Evolutionary conservation across 495 filamentous ascomycete species (phyloP), one percentile per base, ranked within the genome.

Genomic region (Paragyromitra xinjiangensis): DNA sequence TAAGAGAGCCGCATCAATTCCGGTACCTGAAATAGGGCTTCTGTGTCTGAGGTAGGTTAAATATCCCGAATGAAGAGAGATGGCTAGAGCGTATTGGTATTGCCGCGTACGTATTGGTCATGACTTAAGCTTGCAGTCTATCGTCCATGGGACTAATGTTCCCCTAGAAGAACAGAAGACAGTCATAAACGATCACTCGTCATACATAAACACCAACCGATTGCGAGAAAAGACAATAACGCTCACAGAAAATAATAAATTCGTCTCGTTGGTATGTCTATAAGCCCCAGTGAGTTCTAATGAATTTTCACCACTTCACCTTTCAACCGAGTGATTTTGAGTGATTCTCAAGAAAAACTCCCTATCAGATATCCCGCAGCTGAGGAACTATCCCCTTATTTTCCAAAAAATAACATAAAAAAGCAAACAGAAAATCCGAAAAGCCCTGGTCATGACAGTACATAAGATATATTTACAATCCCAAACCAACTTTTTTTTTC

Each of bases 381-480:
- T 29, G 26, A 4, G 22, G 1, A n/a, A 11, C 37, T 14, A 14
- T 63, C 22, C 37, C 59, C 37, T 40, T 9, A 9, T 61, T 61
- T 39, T 37, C 59, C n/a, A 63, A n/a, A 37, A 8, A 56, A 11
- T n/a, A 37, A 63, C 24, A 44, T 2, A 34, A 63, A 34, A 40
- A 63, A 39, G 58, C 12, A 58, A 44, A 24, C 26, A 50, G n/a
- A 69, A 34, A 39, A 48, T 44, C 44, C 6, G 45, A 24, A 70
- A 68, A 24, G 19, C 39, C 19, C 6, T 34, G 44, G 29, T 53
- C 45, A 22, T 51, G 44, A 67, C 26, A 71, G 45, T 40, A 40
- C 37, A 69, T 11, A 63, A 63, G 2, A 44, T 44, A 16, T 74
- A 74, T 74, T 61, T 74, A 74, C 71, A 74, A 45, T 50, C 56